phyloP scores from a whole-genome alignment of 305 asterid species.

The Euphrasia arctica region DNA sequence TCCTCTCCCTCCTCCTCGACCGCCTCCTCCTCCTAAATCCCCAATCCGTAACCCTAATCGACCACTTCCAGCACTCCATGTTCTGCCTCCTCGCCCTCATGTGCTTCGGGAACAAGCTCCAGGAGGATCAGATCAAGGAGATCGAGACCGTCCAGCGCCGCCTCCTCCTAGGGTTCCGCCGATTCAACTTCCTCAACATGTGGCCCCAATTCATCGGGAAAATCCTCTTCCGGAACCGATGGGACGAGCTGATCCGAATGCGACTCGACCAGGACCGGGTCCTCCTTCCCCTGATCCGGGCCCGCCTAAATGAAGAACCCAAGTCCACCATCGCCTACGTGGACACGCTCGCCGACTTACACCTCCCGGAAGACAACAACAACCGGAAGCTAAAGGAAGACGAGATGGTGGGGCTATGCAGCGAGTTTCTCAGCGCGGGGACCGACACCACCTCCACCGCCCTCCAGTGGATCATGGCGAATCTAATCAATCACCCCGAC shows the following conservation, averaged over 20 bases:
- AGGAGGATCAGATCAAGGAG: constrained; percentile 47
- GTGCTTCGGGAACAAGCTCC: constrained; percentile 73
- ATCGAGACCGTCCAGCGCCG: constrained; percentile 43
- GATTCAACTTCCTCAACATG: constrained; percentile 40
- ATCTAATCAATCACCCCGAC: constrained; percentile 39
- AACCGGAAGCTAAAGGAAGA: constrained; percentile 36
- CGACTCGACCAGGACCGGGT: constrained; percentile 43
- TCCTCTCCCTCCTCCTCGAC: constrained; percentile 40
- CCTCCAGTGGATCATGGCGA: constrained; percentile 52
- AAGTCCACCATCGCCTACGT: constrained; percentile 33
- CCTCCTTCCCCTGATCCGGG: constrained; percentile 52
- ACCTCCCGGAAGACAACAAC: constrained; percentile 38
- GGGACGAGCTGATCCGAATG: constrained; percentile 48
- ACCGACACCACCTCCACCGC: constrained; percentile 49
- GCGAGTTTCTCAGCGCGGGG: constrained; percentile 45
- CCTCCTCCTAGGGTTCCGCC: constrained; percentile 28
- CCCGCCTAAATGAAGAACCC: constrained; percentile 34
- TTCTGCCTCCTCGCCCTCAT: constrained; percentile 65
- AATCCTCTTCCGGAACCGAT: constrained; percentile 37
- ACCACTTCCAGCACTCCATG: constrained; percentile 68
- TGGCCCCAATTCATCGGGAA: constrained; percentile 50
- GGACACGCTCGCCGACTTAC: constrained; percentile 40
- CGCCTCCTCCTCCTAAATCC: constrained; percentile 32
- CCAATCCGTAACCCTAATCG: constrained; percentile 37
- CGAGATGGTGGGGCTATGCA: constrained; percentile 45